phyloP scores from a whole-genome alignment of 768 basidiomycete species.

The Tricholoma sp. region DNA sequence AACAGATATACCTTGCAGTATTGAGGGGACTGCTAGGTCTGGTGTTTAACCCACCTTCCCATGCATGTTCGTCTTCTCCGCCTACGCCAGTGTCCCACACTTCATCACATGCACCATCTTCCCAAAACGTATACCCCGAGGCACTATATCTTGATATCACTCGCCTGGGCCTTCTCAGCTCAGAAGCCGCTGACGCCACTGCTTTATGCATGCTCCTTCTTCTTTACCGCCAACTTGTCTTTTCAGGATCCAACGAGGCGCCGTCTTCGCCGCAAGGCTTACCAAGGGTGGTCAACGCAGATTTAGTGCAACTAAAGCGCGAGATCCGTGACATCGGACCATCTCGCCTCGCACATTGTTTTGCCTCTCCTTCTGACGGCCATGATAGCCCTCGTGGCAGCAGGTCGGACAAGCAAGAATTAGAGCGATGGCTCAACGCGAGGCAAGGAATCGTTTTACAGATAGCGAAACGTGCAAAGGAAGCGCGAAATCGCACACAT shows the following conservation, averaged over 20 bases:
- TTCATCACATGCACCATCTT: slow-evolving; percentile 19
- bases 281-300: slow-evolving; percentile 43
- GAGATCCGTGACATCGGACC: slow-evolving; percentile 75
- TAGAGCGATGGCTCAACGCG: slow-evolving; percentile 47
- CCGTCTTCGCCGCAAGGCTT: slow-evolving; percentile 21
- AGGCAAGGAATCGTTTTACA: slow-evolving; percentile 72
- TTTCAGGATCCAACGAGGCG: slow-evolving; percentile 37
- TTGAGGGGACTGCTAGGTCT: slow-evolving; percentile 62
- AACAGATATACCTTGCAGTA: slow-evolving; percentile 50
- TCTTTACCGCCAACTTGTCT: slow-evolving; percentile 71
- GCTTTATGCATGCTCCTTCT: slow-evolving; percentile 78
- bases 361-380: slow-evolving; percentile 28
- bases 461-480: slow-evolving; percentile 63
- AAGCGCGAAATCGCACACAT: slow-evolving; percentile 25
- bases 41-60: slow-evolving; percentile 50
- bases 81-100: slow-evolving; percentile 27
- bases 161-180: slow-evolving; percentile 59
- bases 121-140: slow-evolving; percentile 58
- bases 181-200: slow-evolving; percentile 71
- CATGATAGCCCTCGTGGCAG: slow-evolving; percentile 12
- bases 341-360: slow-evolving; percentile 56
- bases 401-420: slow-evolving; percentile 29
- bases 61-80: slow-evolving; percentile 20
- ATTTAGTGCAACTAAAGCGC: slow-evolving; percentile 58
- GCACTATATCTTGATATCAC: slow-evolving; percentile 76